These are phyloP conservation scores for Xerocomus brunneocitrinus DNA, from an alignment of 768 basidiomycete species.

Conservation along the genomic window DNA sequence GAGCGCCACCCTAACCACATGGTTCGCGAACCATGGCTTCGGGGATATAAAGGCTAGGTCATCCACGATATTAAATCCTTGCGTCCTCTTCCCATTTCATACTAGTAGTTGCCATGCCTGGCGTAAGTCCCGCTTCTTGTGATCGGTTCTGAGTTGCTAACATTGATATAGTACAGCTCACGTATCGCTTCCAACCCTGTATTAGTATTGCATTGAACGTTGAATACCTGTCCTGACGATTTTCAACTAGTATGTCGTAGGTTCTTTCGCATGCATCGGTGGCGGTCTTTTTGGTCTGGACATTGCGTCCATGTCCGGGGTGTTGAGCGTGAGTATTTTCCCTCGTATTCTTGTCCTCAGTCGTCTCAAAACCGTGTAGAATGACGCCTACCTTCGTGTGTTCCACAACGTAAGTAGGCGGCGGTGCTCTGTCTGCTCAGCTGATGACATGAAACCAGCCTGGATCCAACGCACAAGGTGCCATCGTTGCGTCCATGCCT, in stretches of 20 bases:
- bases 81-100: background rate
- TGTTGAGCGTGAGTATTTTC: slow-evolving; percentile 45
- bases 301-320: slow-evolving; percentile 80
- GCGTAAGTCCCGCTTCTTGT: slow-evolving; percentile 14
- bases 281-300: slow-evolving; percentile 77
- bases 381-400: slow-evolving; percentile 21
- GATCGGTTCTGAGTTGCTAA: background rate
- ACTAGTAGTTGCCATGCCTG: slow-evolving; percentile 20
- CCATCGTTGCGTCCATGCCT: slow-evolving; percentile 76
- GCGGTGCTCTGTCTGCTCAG: background rate
- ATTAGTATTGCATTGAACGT: background rate
- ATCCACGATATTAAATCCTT: background rate
- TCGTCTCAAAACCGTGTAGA: slow-evolving; percentile 14
- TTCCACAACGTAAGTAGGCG: slow-evolving; percentile 23
- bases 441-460: slow-evolving; percentile 34
- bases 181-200: slow-evolving; percentile 59
- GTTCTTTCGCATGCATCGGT: slow-evolving; percentile 78
- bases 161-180: slow-evolving; percentile 42
- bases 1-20: slow-evolving; percentile 2
- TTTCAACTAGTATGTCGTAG: slow-evolving; percentile 62
- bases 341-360: background rate
- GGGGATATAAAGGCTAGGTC: slow-evolving; percentile 11
- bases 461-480: slow-evolving; percentile 55
- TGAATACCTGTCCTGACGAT: slow-evolving; percentile 4
- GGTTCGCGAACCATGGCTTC: slow-evolving; percentile 2